Base-by-base conservation (phyloP, 1,284 basidiomycete species). In the Rhodotorula sp. region DNA sequence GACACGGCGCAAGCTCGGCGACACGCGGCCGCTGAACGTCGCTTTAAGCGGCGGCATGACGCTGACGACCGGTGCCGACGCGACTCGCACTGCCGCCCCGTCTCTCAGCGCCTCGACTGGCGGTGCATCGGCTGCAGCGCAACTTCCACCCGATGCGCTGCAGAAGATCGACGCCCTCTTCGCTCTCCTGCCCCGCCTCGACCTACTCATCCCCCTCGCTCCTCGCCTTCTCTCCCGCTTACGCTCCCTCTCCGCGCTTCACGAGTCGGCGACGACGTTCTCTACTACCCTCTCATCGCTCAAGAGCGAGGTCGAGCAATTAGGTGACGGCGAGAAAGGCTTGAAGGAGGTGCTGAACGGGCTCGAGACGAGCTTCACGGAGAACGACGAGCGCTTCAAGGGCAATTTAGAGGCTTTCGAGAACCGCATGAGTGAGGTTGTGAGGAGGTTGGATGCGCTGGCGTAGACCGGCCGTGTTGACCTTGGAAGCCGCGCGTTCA, bases 211-310 rank as follows among this genome's bases (percentile, higher is more conserved):
- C 0, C 93, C 95, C 0, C 88, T 97, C 67, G 87, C 96, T 16
- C 92, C 94, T 0, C 90, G 93, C 67, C 88, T 99, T n/a, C 85
- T 99, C 28, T 87, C 87, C 1, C 88, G 95, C 6, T 82, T 99
- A 40, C 87, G 90, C 58, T 93, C 92, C 16, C 84, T 99, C 15
- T 87, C 91, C 3, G 80, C 87, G 0, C 80, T 99, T 68, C 95
- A 99, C 78, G 84, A 89, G 0, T 88, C 89, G 55, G 91, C 94
- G 0, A 84, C 88, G 0, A 85, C 88, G 24, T 92, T 97, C 53
- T 80, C 79, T 0, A 75, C 76, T 4, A 78, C 53, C 2, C 50
- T 74, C 10, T 22, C n/a, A 0, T 44, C 31, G 2, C 37, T 73
- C 22, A 68, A 61, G 76, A 85, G 86, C 54, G 87, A 90, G 62